These are phyloP conservation scores for Vitis cinerea DNA, from an alignment of 164 flowering plant species.

Conservation along the genomic window DNA sequence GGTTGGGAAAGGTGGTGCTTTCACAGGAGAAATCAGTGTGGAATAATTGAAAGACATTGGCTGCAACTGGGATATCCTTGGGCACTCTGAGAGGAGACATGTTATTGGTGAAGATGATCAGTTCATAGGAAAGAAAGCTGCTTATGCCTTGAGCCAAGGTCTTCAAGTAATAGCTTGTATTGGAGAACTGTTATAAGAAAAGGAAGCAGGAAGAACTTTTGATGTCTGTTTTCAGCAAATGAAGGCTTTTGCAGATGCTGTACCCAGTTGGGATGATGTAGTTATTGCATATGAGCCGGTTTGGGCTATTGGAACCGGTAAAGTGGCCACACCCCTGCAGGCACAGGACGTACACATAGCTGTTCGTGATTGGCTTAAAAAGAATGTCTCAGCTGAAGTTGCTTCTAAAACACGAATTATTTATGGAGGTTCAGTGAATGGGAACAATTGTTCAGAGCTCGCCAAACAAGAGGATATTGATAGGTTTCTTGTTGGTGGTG, in stretches of 20 bases:
- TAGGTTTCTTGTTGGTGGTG: constrained; percentile 40
- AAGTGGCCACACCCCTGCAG: constrained; percentile 87
- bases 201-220: constrained; percentile 38
- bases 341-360: constrained; percentile 98
- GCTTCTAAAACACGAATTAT: constrained; percentile 35
- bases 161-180: too few relatives aligned
- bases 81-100: too few relatives aligned
- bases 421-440: constrained; percentile 86
- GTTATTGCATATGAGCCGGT: constrained; percentile 98
- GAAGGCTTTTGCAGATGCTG: constrained; percentile 89
- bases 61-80: constrained; percentile 57
- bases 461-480: constrained; percentile 96
- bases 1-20: constrained; percentile 97
- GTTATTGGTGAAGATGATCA: too few relatives aligned
- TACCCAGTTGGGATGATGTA: constrained; percentile 88
- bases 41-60: constrained; percentile 91
- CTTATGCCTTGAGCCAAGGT: too few relatives aligned
- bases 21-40: constrained; percentile 97
- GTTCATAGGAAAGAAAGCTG: too few relatives aligned
- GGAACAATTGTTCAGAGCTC: constrained; percentile 89
- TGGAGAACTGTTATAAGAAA: too few relatives aligned
- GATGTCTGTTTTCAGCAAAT: constrained; percentile 89
- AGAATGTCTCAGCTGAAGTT: constrained; percentile 82
- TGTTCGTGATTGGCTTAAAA: constrained; percentile 91
- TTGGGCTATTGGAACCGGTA: constrained; percentile 99